phyloP scores from a whole-genome alignment of 805 yeast species.

The Starmera quercuum region DNA sequence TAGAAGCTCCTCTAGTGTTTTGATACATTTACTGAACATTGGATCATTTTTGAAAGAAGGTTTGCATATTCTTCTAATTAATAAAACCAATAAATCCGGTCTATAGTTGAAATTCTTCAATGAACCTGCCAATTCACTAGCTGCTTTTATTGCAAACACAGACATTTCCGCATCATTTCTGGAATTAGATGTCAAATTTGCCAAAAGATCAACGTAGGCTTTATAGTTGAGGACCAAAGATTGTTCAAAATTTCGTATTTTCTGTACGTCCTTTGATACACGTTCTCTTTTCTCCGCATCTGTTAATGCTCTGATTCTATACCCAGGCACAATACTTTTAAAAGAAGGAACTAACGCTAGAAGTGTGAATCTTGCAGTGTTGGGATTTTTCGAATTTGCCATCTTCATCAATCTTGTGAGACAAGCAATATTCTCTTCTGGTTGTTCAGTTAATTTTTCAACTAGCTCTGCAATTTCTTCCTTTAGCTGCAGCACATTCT shows the following conservation, averaged over 20 bases:
- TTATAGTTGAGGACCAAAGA: conserved; percentile 62
- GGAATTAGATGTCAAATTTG: conserved; percentile 32
- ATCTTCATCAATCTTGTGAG: conserved; percentile 62
- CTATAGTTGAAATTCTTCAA: conserved; percentile 78
- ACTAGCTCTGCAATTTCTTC: conserved; percentile 83
- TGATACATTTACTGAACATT: conserved; percentile 50
- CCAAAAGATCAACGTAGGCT: conserved; percentile 52
- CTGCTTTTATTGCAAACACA: conserved; percentile 60
- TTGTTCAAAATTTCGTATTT: conserved; percentile 76
- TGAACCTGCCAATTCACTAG: conserved; percentile 65
- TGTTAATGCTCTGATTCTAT: conserved; percentile 73
- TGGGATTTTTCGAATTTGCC: conserved; percentile 60
- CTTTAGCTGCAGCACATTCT: conserved; percentile 52
- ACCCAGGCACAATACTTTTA: conserved; percentile 81
- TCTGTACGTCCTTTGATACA: conserved; percentile 76
- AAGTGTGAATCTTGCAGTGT: conserved; percentile 62
- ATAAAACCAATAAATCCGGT: conserved; percentile 59
- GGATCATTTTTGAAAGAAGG: conserved; percentile 39
- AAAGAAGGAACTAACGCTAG: conserved; percentile 79
- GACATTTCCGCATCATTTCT: conserved; percentile 34
- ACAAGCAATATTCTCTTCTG: conserved; percentile 71
- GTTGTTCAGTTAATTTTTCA: conserved; percentile 71
- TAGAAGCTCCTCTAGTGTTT: conserved; percentile 62
- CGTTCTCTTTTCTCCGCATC: conserved; percentile 77
- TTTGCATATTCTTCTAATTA: conserved; percentile 62